Evolutionary conservation across 108 stramenopile species (phyloP), one percentile per base, ranked within the genome.

Genomic region (Thalassiosira profunda): DNA sequence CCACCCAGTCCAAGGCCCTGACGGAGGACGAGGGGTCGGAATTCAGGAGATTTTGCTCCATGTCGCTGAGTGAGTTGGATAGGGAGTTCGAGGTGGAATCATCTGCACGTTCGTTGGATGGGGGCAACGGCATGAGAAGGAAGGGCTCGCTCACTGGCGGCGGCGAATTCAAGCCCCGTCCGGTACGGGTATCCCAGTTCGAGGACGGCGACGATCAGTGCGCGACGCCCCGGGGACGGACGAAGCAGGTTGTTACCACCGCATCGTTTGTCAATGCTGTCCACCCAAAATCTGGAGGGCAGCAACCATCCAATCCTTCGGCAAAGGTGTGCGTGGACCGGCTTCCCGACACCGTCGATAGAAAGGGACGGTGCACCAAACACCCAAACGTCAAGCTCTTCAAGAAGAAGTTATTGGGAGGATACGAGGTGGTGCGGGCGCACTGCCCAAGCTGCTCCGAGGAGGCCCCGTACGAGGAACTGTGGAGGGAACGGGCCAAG

Each of bases 341-440:
- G 29, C 11, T 1, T 18, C 42, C 47, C n/a, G 11, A 48, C 1
- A 48, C 24, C 29, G 24, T 23, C 17, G 47, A 48, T 18, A 48
- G 29, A 17, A 24, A 10, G 7, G 47, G 47, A 17, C 12, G 47
- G 10, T 48, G 47, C 2, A 48, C 24, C 24, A 11, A 12, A 11
- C 47, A 48, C 29, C 47, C 47, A 10, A 6, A 48, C 24, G 24
- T 28, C 47, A 48, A 48, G 10, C n/a, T 48, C 2, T 48, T 28
- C 47, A 3, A 48, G 47, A 48, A 48, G 47, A 48, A 48, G 47
- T 17, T 48, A 1, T 48, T 48, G 15, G 47, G 47, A 15, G 14
- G 47, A 2, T 48, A 48, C 29, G 47, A 48, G 17, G 31, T 52
- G 15, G 35, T 52, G 1, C n/a, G 29, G 1, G n/a, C n/a, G n/a